Base-by-base conservation (phyloP, 176 grass and related monocot genomes). In the Paspalum notatum region DNA sequence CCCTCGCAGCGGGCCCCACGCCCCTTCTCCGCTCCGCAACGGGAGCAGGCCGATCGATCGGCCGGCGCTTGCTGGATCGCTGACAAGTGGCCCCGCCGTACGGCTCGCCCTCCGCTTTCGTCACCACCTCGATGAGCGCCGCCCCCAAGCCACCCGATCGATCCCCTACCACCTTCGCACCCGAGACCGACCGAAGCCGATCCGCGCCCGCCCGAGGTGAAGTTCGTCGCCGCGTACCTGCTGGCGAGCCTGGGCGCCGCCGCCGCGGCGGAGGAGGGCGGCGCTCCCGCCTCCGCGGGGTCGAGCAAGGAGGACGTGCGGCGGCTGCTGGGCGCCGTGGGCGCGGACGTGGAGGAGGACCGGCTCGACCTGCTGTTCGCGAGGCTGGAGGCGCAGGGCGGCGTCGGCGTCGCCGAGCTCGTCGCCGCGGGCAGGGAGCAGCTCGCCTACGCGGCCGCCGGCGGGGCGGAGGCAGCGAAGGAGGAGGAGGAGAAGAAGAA, bases 181-280 rank as follows among this genome's bases (percentile, higher is more conserved):
- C n/a, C n/a, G n/a, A n/a, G n/a, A n/a, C n/a, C n/a, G n/a, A n/a
- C n/a, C n/a, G n/a, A n/a, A n/a, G n/a, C n/a, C n/a, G n/a, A n/a
- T n/a, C n/a, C n/a, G n/a, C n/a, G n/a, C n/a, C n/a, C 58, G 58
- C 21, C 58, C 43, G 43, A 69, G 72, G 57, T 74, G 72, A 74
- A 56, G 72, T 74, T 75, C 72, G 13, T 25, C 39, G 72, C 72
- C 20, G 72, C 72, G 39, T 75, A 75, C 71, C 81, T 83, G 81
- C 47, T 83, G 9, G 81, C 81, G 17, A 14, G 22, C 37, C 59
- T 83, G 3, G 81, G 71, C 71, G 60, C 70, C 5, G 68, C 51
- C 18, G 64, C 26, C 10, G 25, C 12, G 1, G 26, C 60, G 13
- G 25, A 62, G 60, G 26, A 13, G 60, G 60, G 2, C n/a, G 55